phyloP scores from a whole-genome alignment of 2,329 filamentous ascomycete genomes.

The Torrubiella hemipterigena region DNA sequence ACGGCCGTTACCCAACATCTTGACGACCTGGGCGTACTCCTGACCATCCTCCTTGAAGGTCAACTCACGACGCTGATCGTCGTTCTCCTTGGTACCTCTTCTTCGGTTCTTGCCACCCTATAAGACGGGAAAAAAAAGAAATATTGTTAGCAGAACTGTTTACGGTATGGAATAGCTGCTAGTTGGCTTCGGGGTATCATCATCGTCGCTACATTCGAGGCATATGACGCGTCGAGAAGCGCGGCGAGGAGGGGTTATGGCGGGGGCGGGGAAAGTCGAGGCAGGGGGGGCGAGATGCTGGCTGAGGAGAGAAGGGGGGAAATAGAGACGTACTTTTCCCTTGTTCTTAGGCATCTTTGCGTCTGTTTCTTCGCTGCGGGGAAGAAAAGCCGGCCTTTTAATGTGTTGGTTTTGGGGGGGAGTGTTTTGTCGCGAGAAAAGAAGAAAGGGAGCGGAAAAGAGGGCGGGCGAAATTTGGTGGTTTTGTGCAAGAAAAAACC shows the following conservation, averaged over 20 bases:
- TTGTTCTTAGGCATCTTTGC: constrained; percentile 93
- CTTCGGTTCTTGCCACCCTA: constrained; percentile 97
- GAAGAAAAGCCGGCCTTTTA: too few species aligned
- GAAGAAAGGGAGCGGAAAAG: too few species aligned
- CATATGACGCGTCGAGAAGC: too few species aligned
- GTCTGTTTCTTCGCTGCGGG: too few species aligned
- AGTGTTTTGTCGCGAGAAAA: constrained; percentile 5
- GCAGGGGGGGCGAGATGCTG: neutral
- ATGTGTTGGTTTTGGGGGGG: constrained; percentile 8
- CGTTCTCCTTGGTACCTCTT: constrained; percentile 98
- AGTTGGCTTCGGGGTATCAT: constrained; percentile 2
- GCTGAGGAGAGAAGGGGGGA: constrained; percentile 4
- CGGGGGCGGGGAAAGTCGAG: constrained; percentile 9
- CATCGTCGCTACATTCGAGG: too few species aligned
- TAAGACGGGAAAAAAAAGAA: constrained; percentile 13
- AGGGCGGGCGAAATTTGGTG: too few species aligned
- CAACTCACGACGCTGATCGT: constrained; percentile 97
- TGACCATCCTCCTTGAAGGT: constrained; percentile 99
- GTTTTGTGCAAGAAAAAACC: too few species aligned
- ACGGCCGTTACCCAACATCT: constrained; percentile 94
- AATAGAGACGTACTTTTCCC: constrained; percentile 66
- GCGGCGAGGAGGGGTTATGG: constrained; percentile 2
- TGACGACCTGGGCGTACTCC: constrained; percentile 46
- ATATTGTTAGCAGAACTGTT: constrained; percentile 10
- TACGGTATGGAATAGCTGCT: neutral